Conservation (phyloP, 73 alveolate genomes). For the Chromera velia region DNA sequence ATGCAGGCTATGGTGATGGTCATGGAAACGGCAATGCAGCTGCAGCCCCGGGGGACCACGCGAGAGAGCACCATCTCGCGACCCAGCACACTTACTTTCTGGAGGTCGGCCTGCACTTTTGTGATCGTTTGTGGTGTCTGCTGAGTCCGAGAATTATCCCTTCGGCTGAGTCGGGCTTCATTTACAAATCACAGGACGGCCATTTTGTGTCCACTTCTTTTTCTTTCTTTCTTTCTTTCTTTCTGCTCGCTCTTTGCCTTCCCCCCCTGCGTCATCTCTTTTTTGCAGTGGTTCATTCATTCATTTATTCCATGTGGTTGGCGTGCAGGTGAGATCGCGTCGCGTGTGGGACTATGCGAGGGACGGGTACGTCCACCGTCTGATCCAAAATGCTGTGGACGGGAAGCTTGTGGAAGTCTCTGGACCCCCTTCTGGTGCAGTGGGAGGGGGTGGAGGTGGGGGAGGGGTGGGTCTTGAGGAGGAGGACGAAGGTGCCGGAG, state of each 20-base stretch:
- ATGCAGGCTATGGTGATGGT: no score
- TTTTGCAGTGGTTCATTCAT: background rate
- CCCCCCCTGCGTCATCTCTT: no score
- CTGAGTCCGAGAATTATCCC: background rate
- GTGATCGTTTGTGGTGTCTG: background rate
- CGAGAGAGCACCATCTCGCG: slow-evolving; percentile 31
- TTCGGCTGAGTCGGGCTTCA: no score
- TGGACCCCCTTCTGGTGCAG: background rate
- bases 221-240: no score
- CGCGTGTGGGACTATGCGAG: slow-evolving; percentile 48
- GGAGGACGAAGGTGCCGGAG: background rate
- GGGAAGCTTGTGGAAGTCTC: slow-evolving; percentile 39
- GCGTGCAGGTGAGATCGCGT: slow-evolving; percentile 16
- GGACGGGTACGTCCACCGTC: slow-evolving; percentile 42
- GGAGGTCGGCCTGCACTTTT: background rate
- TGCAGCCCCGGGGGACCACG: slow-evolving; percentile 23
- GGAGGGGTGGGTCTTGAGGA: background rate
- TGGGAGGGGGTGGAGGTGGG: background rate
- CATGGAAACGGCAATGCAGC: no score
- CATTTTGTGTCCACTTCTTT: no score
- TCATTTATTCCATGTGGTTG: background rate
- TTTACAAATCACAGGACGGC: no score
- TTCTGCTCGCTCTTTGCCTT: no score
- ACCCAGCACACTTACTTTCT: slow-evolving; percentile 35
- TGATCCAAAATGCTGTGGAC: slow-evolving; percentile 13